Evolutionary conservation across 495 filamentous ascomycete species (phyloP).

Genomic region (Podospora australis): DNA sequence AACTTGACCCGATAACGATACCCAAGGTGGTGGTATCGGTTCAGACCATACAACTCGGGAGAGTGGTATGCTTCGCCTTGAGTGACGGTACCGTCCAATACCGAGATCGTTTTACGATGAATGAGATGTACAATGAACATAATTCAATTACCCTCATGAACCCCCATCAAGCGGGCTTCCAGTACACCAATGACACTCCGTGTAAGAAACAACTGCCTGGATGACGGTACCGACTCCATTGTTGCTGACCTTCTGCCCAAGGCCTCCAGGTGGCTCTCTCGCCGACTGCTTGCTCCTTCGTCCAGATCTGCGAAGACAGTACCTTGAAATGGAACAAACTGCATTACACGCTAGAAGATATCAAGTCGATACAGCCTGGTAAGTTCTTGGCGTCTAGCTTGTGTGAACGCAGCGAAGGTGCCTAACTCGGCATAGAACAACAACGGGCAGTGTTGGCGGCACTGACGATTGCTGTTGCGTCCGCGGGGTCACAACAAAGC

Average conservation of each 20-base stretch:
- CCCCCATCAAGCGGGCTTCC: slow-evolving; percentile 66
- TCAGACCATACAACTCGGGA: slow-evolving; percentile 58
- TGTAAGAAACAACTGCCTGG: slow-evolving; percentile 32
- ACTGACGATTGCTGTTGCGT: slow-evolving; percentile 31
- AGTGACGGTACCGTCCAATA: slow-evolving; percentile 75
- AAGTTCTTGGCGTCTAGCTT: slow-evolving; percentile 15
- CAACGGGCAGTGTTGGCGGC: slow-evolving; percentile 34
- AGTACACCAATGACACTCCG: slow-evolving; percentile 47
- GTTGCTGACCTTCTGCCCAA: slow-evolving; percentile 22
- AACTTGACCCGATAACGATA: slow-evolving; percentile 56
- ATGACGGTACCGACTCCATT: slow-evolving; percentile 18
- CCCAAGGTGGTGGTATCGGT: slow-evolving; percentile 65
- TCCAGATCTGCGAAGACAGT: slow-evolving; percentile 58
- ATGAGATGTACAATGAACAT: slow-evolving; percentile 53
- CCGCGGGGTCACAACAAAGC: slow-evolving; percentile 45
- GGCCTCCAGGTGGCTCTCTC: slow-evolving; percentile 65
- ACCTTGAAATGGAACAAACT: slow-evolving; percentile 57
- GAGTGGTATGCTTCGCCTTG: slow-evolving; percentile 59
- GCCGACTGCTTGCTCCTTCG: slow-evolving; percentile 63
- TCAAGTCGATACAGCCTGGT: slow-evolving; percentile 37
- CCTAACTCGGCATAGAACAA: slow-evolving; percentile 25
- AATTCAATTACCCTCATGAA: slow-evolving; percentile 58
- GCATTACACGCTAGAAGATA: slow-evolving; percentile 45
- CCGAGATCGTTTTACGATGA: slow-evolving; percentile 65
- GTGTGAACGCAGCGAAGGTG: neutral